These are phyloP conservation scores for Trypanosoma mega DNA, from an alignment of 208 protist species.

Conservation along the genomic window DNA sequence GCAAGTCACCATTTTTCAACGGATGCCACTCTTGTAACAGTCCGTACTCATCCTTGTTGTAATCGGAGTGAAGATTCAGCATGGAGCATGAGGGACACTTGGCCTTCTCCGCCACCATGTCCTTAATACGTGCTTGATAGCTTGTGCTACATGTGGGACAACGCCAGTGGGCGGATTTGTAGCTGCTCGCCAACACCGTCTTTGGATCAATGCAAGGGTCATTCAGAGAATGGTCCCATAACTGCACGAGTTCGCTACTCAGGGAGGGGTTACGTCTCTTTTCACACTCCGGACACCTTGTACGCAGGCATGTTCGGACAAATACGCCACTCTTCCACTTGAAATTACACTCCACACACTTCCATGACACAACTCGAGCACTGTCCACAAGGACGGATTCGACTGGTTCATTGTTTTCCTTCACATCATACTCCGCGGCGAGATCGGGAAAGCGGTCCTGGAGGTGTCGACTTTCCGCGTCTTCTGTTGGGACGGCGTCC, in stretches of 20 bases:
- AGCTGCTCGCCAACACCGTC: constrained; percentile 37
- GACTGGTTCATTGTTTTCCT: constrained; percentile 39
- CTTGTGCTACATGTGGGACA: constrained; percentile 50
- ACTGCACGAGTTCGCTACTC: constrained; percentile 41
- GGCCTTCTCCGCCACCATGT: constrained; percentile 52
- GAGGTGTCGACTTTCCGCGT: constrained; percentile 46
- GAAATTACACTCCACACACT: constrained; percentile 48
- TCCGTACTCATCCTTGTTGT: constrained; percentile 33
- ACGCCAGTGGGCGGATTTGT: constrained; percentile 45
- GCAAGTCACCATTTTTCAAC: constrained; percentile 81
- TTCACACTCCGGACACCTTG: constrained; percentile 58
- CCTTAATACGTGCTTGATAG: constrained; percentile 68
- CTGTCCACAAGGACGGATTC: constrained; percentile 43
- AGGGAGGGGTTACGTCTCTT: constrained; percentile 32
- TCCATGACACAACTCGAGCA: constrained; percentile 51
- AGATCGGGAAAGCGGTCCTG: constrained; percentile 52
- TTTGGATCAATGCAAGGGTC: constrained; percentile 63
- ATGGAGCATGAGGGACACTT: constrained; percentile 62
- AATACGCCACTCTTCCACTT: constrained; percentile 70
- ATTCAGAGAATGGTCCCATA: constrained; percentile 63
- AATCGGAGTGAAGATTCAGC: constrained; percentile 30
- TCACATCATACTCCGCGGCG: constrained; percentile 61
- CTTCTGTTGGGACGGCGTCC: not conserved
- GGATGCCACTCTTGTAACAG: constrained; percentile 81
- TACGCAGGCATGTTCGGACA: constrained; percentile 67